Evolutionary conservation across 495 filamentous ascomycete genomes (phyloP), one percentile per base, ranked within the genome.

Genomic region (Ramalina peruviana): DNA sequence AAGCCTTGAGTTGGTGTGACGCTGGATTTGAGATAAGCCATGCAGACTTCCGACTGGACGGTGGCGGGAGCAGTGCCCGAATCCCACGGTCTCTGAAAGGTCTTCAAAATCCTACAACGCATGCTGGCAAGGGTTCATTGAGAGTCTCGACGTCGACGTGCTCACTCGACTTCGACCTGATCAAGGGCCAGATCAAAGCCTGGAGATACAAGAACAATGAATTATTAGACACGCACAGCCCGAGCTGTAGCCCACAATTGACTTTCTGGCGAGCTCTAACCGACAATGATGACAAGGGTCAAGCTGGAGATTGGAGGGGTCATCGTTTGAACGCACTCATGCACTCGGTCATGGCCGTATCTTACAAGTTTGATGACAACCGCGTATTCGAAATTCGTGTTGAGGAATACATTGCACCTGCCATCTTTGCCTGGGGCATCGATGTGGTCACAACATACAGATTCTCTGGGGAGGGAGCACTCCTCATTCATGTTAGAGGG

Each of bases 231-330:
- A 33, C 30, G 30, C 49, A 60, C 20, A 50, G 51, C 3, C 52
- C 52, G 4, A 50, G 49, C 36, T 48, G 49, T 4, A 56, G 58
- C 16, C 58, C 67, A 13, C 16, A 51, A 4, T 49, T 68, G 19
- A 61, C 62, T 23, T 65, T 67, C 58, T 71, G 65, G 65, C 67
- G 68, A n/a, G 66, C 67, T 17, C 73, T 72, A 21, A 86, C 82
- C 4, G 76, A 83, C 60, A 85, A 85, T 61, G 82, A 86, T 55
- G 64, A 67, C 9, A 68, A 75, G 1, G 61, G 60, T 27, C 64
- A 71, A 33, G 66, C 62, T 15, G 52, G 58, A 36, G 57, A 65
- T 49, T 72, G 71, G 71, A 53, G 60, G 20, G 55, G 60, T 33
- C 62, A 64, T 56, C 40, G 59, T 40, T 26, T 58, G 54, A 38